phyloP scores from a whole-genome alignment of 495 filamentous ascomycete species.

The Hypoxylon rickii region DNA sequence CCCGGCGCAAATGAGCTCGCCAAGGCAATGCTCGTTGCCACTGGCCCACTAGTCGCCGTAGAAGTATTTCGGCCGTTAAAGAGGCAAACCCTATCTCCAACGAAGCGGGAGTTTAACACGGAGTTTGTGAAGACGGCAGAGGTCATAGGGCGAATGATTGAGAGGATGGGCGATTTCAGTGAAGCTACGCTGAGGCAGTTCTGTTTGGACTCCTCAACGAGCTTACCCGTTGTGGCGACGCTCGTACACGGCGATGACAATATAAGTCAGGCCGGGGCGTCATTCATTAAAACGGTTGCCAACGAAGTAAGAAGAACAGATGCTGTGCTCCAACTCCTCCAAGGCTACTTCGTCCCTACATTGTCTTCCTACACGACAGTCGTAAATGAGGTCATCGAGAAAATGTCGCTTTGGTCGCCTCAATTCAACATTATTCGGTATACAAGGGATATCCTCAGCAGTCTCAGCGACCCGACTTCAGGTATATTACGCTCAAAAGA shows the following conservation, averaged over 20 bases:
- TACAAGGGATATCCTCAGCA: constrained; percentile 71
- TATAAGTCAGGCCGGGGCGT: constrained; percentile 74
- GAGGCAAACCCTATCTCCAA: constrained; percentile 58
- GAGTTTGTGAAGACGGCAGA: constrained; percentile 70
- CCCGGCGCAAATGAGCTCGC: constrained; percentile 67
- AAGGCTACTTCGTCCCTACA: constrained; percentile 57
- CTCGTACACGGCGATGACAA: constrained; percentile 69
- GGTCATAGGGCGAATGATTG: constrained; percentile 72
- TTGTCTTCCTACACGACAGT: constrained; percentile 44
- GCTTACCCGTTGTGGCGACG: constrained; percentile 65
- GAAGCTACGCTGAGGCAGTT: constrained; percentile 65
- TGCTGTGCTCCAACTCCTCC: constrained; percentile 72
- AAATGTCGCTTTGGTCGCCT: constrained; percentile 49
- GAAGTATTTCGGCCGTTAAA: constrained; percentile 67
- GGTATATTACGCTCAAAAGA: constrained; percentile 75
- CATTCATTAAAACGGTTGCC: constrained; percentile 79
- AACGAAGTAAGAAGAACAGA: constrained; percentile 70
- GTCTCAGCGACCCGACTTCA: constrained; percentile 78
- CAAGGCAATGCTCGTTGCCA: constrained; percentile 70
- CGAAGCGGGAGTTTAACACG: constrained; percentile 67
- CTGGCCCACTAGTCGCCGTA: constrained; percentile 67
- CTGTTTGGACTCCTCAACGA: constrained; percentile 65
- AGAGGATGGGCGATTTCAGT: constrained; percentile 74
- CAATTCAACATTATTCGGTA: constrained; percentile 39
- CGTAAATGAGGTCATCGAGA: constrained; percentile 58